phyloP scores from a whole-genome alignment of 2,329 filamentous ascomycete species.

The Neonectria sp. region DNA sequence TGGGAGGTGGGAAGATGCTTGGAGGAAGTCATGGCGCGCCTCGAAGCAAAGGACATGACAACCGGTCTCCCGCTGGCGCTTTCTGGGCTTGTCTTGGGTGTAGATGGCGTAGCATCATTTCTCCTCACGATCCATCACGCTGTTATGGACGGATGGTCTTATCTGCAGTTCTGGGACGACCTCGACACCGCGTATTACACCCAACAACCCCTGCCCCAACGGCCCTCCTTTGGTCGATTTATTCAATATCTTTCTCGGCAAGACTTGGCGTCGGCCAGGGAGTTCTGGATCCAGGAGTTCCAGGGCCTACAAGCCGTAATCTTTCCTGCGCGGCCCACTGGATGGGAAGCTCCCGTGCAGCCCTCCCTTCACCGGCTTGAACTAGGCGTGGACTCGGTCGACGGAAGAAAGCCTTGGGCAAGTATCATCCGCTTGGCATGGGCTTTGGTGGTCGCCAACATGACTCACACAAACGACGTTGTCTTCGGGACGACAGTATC shows the following conservation, averaged over 20 bases:
- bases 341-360: not conserved
- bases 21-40: not conserved
- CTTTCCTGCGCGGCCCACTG: not conserved
- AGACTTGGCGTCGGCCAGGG: not conserved
- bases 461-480: not conserved
- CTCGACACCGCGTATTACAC: not conserved
- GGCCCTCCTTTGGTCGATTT: not conserved
- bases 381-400: too few species aligned
- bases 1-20: not conserved
- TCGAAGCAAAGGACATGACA: not conserved
- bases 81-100: not conserved
- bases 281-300: not conserved
- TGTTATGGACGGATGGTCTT: not conserved
- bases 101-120: not conserved
- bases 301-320: not conserved
- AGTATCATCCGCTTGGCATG: not conserved
- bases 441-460: not conserved
- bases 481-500: slow-evolving; percentile 4
- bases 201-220: not conserved
- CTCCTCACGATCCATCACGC: not conserved
- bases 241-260: not conserved
- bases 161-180: not conserved
- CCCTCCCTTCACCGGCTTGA: not conserved
- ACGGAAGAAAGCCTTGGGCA: not conserved
- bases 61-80: not conserved